These are phyloP conservation scores for Amanita rimosa DNA, from an alignment of 768 basidiomycete species.

Conservation along the genomic window DNA sequence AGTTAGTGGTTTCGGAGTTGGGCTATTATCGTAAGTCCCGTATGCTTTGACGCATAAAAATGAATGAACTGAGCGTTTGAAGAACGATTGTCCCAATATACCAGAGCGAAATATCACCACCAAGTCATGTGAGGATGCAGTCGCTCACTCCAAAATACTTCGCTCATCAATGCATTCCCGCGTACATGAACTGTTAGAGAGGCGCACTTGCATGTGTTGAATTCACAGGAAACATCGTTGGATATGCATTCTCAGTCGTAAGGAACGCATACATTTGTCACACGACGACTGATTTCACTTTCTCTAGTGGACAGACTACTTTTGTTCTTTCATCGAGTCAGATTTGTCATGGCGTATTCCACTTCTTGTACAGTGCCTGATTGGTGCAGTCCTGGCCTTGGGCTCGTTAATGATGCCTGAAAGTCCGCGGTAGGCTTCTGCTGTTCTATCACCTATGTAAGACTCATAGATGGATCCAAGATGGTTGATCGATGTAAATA, in stretches of 20 bases:
- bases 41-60: not conserved
- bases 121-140: conserved; percentile 49
- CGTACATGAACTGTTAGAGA: conserved; percentile 29
- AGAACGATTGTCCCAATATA: conserved; percentile 85
- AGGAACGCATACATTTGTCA: conserved; percentile 16
- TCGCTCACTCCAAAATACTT: not conserved
- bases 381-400: conserved; percentile 64
- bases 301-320: conserved; percentile 79
- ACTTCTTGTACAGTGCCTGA: conserved; percentile 71
- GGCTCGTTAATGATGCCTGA: conserved; percentile 79
- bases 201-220: conserved; percentile 86
- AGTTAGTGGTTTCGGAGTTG: conserved; percentile 70
- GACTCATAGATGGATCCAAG: conserved; percentile 23
- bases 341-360: conserved; percentile 81
- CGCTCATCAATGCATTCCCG: not conserved
- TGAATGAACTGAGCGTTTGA: not conserved
- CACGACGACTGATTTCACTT: not conserved
- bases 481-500: conserved; percentile 84
- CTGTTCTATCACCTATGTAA: not conserved
- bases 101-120: conserved; percentile 86
- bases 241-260: conserved; percentile 78
- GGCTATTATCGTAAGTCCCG: conserved; percentile 54
- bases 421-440: conserved; percentile 49
- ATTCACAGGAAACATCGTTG: conserved; percentile 80
- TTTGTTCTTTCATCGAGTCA: conserved; percentile 74